A percentile compares a stretch with the other conserved stretches of the same genome.
These are phyloP conservation scores for Serendipita indica DNA, from an alignment of 768 basidiomycete species.

Conservation along the genomic window DNA sequence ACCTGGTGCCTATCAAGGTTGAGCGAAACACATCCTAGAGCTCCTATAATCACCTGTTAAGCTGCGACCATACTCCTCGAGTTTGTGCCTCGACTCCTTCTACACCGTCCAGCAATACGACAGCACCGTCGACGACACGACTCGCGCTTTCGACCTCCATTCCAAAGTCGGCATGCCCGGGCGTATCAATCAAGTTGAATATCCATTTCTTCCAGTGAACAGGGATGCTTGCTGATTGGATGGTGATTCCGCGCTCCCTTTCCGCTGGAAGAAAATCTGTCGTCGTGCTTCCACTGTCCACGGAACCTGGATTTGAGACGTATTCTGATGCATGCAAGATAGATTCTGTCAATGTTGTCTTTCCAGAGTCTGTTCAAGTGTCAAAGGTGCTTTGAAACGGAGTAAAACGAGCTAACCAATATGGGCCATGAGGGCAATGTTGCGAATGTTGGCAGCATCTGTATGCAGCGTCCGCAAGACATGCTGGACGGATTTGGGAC, in stretches of 20 bases:
- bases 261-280: conserved; percentile 85
- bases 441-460: conserved; percentile 30
- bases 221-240: conserved; percentile 84
- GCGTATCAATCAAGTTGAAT: conserved; percentile 81
- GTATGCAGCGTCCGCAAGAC: background rate
- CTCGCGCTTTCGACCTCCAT: conserved; percentile 94
- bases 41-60: conserved; percentile 49
- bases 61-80: conserved; percentile 73
- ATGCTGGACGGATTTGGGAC: background rate
- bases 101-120: conserved; percentile 78
- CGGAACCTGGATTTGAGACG: conserved; percentile 58
- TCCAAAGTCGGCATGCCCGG: conserved; percentile 90
- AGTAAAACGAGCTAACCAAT: conserved; percentile 37
- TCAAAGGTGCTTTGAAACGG: conserved; percentile 8
- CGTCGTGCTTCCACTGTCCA: conserved; percentile 80
- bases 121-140: conserved; percentile 76
- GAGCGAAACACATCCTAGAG: background rate
- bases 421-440: conserved; percentile 80
- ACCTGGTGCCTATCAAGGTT: conserved; percentile 51
- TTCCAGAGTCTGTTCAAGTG: conserved; percentile 59
- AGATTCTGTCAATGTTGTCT: conserved; percentile 81
- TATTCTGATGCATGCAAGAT: conserved; percentile 65
- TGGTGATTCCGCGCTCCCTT: conserved; percentile 80
- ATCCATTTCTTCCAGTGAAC: conserved; percentile 74
- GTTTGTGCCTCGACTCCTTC: conserved; percentile 89